Conservation (phyloP, 2,329 filamentous ascomycete genomes). For the Bipolaris cookei region DNA sequence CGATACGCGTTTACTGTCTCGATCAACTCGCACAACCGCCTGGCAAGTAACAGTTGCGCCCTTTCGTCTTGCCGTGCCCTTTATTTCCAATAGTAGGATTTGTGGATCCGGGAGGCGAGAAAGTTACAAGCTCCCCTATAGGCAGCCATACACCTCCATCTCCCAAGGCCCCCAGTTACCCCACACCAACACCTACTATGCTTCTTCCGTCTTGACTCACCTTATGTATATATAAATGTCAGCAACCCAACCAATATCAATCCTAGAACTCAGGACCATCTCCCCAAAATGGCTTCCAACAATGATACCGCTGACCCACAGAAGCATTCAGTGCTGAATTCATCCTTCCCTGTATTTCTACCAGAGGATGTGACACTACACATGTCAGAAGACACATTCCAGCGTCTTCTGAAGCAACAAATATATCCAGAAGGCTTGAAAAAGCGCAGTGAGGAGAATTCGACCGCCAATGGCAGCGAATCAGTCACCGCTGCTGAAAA, state of each 20-base stretch:
- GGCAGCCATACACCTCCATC: neutral
- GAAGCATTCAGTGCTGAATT: slow-evolving; percentile 28
- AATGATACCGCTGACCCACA: neutral
- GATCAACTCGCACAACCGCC: too few relatives aligned
- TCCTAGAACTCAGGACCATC: too few relatives aligned
- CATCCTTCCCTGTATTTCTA: slow-evolving; percentile 32
- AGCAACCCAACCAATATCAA: neutral
- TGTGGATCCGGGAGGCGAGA: neutral
- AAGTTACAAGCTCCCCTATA: neutral
- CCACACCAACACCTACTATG: neutral
- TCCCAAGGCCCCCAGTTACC: neutral
- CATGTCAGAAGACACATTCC: slow-evolving; percentile 30
- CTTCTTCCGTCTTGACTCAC: neutral
- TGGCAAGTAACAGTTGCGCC: neutral
- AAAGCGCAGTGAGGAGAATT: slow-evolving; percentile 10
- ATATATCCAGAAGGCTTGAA: neutral
- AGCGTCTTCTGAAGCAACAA: slow-evolving; percentile 18
- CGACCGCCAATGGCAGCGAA: slow-evolving; percentile 1
- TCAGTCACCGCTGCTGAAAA: neutral
- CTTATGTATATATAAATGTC: neutral
- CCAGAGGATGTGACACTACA: slow-evolving; percentile 26
- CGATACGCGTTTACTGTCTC: neutral
- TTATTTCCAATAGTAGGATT: too few relatives aligned
- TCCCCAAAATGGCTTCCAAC: slow-evolving; percentile 11
- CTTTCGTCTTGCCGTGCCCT: neutral